Conservation (phyloP, 345 rosid genomes). For the Eucalyptus paniculata region DNA sequence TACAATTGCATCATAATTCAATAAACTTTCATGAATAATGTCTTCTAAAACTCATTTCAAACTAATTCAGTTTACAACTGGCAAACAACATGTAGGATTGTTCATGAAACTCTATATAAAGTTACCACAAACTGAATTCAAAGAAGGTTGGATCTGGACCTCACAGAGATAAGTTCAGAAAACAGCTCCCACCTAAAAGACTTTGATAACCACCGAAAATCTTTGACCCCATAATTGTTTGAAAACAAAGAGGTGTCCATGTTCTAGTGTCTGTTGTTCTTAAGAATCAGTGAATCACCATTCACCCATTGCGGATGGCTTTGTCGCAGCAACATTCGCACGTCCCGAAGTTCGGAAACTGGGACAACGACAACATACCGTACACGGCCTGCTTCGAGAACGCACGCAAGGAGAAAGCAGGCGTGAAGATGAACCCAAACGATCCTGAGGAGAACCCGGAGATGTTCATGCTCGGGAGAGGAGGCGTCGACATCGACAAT, state of each 20-base stretch:
- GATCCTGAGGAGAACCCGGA: slow-evolving; percentile 49
- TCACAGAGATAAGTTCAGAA: not conserved
- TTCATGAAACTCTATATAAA: not conserved
- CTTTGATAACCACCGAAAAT: not conserved
- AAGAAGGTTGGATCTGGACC: not conserved
- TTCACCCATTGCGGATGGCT: not conserved
- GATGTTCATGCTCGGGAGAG: slow-evolving; percentile 3
- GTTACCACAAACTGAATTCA: not conserved
- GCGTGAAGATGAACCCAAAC: slow-evolving; percentile 29
- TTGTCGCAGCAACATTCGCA: slow-evolving; percentile 17
- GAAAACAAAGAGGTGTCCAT: not conserved
- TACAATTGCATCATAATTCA: not conserved
- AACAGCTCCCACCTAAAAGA: not conserved
- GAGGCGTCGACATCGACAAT: not conserved
- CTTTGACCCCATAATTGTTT: not conserved
- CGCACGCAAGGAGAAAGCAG: slow-evolving; percentile 29
- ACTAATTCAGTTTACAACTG: not conserved
- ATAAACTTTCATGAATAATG: not conserved
- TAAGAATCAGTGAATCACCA: not conserved
- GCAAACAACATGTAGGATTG: not conserved
- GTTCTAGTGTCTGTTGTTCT: not conserved
- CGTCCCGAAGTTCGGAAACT: slow-evolving; percentile 43
- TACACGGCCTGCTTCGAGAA: slow-evolving; percentile 45
- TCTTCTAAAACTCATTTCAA: not conserved
- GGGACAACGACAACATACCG: slow-evolving; percentile 33